phyloP scores from a whole-genome alignment of 129 eudicot genomes.

The Rutidosis leptorrhynchoides region DNA sequence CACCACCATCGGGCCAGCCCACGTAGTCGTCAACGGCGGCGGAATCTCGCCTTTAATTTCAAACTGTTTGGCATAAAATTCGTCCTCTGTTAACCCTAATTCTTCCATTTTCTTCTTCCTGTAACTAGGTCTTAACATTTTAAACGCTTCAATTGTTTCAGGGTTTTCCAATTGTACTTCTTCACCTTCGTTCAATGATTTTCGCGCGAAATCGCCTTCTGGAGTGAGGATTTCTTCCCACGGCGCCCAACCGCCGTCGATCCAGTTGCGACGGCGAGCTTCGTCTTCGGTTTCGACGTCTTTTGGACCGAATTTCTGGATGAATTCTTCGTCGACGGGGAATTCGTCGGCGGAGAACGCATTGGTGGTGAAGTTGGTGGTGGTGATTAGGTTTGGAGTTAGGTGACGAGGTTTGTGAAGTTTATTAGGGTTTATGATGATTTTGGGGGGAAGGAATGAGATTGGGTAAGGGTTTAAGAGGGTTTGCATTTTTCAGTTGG shows the following conservation, averaged over 20 bases:
- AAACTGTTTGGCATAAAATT: slow-evolving; percentile 78
- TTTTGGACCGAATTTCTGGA: slow-evolving; percentile 64
- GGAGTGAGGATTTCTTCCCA: slow-evolving; percentile 97
- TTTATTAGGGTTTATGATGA: slow-evolving; percentile 56
- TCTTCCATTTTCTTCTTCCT: slow-evolving; percentile 63
- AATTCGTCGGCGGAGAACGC: slow-evolving; percentile 68
- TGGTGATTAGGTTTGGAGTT: slow-evolving; percentile 1
- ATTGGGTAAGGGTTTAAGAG: slow-evolving; percentile 52
- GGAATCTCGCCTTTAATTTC: slow-evolving; percentile 80
- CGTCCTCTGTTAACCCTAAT: slow-evolving; percentile 81
- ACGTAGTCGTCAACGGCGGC: slow-evolving; percentile 53
- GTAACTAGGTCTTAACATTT: slow-evolving; percentile 77
- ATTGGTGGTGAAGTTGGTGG: slow-evolving; percentile 27
- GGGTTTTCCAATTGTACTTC: slow-evolving; percentile 69
- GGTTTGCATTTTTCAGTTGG: slow-evolving; percentile 47
- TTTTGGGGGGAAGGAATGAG: slow-evolving; percentile 50
- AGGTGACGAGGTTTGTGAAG: not conserved
- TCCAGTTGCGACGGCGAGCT: slow-evolving; percentile 87
- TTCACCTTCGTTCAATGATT: slow-evolving; percentile 87
- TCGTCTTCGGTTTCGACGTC: slow-evolving; percentile 84
- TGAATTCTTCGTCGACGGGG: slow-evolving; percentile 83
- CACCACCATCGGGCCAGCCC: slow-evolving; percentile 83
- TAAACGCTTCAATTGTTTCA: slow-evolving; percentile 84
- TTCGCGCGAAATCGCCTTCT: slow-evolving; percentile 77
- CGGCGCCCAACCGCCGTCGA: slow-evolving; percentile 97